Base-by-base conservation (phyloP, 192 early-diverging fungal species). In the Coemansia sp. region DNA sequence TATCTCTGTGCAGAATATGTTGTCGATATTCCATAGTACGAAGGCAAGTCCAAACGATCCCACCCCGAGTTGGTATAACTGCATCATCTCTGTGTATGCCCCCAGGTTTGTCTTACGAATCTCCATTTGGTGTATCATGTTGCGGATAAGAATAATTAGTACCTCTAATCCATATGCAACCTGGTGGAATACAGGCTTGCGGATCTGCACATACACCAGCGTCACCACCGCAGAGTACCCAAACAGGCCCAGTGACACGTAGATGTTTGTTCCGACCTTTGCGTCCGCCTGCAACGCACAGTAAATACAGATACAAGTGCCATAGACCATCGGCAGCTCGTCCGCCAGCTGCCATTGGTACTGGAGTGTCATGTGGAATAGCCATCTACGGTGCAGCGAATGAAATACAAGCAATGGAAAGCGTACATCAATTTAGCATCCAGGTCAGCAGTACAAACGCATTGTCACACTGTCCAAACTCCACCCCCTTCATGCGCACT, bases 11-110 rank as follows among this genome's bases (percentile, higher is more conserved):
- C 93, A 94, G 32, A 78, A 83, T n/a, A 78, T 68, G 68, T 93
- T 93, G 74, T 94, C 93, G 9, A 90, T 68, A 62, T 90, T 89
- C 93, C 93, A 94, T 49, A 92, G 72, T 1, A 82, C 51, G 65
- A 92, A 92, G 3, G 85, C 75, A 12, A 61, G 34, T 21, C 81
- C 71, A 69, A 88, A 82, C 27, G 86, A 54, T 5, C 62, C 59
- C 14, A 64, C 58, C 10, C 78, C 78, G 14, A 73, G 52, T 62
- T 65, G 57, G 54, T 74, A 74, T 49, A 80, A 57, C 38, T 68
- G 60, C 31, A 60, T 55, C 69, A 81, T 68, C 52, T 81, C 70
- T 2, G 52, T 7, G 63, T 76, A 73, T 32, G 74, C 73, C 1
- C 67, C 66, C 48, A 23, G 19, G 44, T 81, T 76, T 19, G 69